phyloP scores from a whole-genome alignment of 495 filamentous ascomycete species.

The Aspergillus asperescens region DNA sequence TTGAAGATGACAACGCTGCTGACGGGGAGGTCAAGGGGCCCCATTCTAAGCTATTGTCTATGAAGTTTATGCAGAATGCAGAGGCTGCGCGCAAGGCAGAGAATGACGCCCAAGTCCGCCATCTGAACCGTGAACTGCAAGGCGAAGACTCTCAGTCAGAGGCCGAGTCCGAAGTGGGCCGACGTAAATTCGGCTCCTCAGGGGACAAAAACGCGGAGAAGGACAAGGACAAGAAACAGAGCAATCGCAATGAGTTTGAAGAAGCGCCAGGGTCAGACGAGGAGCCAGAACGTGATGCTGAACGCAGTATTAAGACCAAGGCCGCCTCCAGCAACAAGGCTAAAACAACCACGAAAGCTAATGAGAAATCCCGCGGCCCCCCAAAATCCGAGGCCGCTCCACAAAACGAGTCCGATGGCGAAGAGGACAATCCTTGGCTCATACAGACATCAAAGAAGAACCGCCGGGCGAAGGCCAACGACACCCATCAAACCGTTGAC shows the following conservation, averaged over 20 bases:
- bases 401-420: slow-evolving; percentile 19
- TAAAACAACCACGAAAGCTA: slow-evolving; percentile 17
- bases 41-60: slow-evolving; percentile 54
- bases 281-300: slow-evolving; percentile 19
- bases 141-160: slow-evolving; percentile 52
- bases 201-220: slow-evolving; percentile 21
- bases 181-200: slow-evolving; percentile 59
- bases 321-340: slow-evolving; percentile 16
- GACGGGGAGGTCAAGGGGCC: slow-evolving; percentile 35
- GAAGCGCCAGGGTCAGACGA: slow-evolving; percentile 52
- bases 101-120: slow-evolving; percentile 76
- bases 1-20: slow-evolving; percentile 44
- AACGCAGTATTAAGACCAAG: slow-evolving; percentile 25
- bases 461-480: slow-evolving; percentile 28
- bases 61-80: slow-evolving; percentile 92
- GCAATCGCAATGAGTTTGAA: slow-evolving; percentile 54
- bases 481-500: slow-evolving; percentile 36
- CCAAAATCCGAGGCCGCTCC: slow-evolving; percentile 18
- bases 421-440: slow-evolving; percentile 49
- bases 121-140: slow-evolving; percentile 66
- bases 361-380: slow-evolving; percentile 18
- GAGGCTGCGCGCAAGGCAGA: slow-evolving; percentile 68
- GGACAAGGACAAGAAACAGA: slow-evolving; percentile 17
- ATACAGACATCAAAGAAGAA: slow-evolving; percentile 38
- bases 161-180: slow-evolving; percentile 54